phyloP scores from a whole-genome alignment of 2,329 filamentous ascomycete genomes.

The Akanthomyces muscarius region DNA sequence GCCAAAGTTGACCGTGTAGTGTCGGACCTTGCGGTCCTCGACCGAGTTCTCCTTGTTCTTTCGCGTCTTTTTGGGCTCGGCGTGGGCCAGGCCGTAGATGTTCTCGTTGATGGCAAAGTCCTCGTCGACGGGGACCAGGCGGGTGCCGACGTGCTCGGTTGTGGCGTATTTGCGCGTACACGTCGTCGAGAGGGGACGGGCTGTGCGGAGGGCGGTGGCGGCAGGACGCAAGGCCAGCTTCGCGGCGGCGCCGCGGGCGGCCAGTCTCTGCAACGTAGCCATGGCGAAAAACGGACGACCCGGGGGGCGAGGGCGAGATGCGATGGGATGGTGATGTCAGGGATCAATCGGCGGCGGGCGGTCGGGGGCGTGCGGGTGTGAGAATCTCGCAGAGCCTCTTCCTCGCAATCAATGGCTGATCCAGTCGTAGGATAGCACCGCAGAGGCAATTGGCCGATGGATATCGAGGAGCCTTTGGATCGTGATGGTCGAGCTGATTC shows the following conservation, averaged over 20 bases:
- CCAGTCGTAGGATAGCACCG: slow-evolving; percentile 10
- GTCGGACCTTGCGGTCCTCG: slow-evolving; percentile 77
- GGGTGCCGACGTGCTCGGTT: slow-evolving; percentile 48
- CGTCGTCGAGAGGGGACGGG: slow-evolving; percentile 64
- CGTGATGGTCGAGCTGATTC: slow-evolving; percentile 15
- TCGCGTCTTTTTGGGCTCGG: slow-evolving; percentile 40
- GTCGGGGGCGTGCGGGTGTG: background rate
- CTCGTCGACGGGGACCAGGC: slow-evolving; percentile 61
- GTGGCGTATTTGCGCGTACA: slow-evolving; percentile 60
- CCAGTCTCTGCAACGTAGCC: slow-evolving; percentile 70
- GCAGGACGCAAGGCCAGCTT: slow-evolving; percentile 55
- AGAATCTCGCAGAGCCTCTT: slow-evolving; percentile 23
- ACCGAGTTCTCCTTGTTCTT: slow-evolving; percentile 47
- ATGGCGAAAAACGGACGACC: slow-evolving; percentile 45
- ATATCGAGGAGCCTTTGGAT: slow-evolving; percentile 10
- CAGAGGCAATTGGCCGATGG: slow-evolving; percentile 15
- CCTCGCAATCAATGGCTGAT: slow-evolving; percentile 17
- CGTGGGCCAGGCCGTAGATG: slow-evolving; percentile 44
- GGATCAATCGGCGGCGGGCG: background rate
- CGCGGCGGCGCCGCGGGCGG: slow-evolving; percentile 63
- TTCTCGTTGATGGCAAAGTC: slow-evolving; percentile 55
- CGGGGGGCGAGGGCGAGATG: slow-evolving; percentile 28
- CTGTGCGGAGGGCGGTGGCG: slow-evolving; percentile 29
- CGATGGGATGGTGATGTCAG: slow-evolving; percentile 20
- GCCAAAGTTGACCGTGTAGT: slow-evolving; percentile 99